Base-by-base conservation (phyloP, 2,329 filamentous ascomycete species). In the Aureobasidium leucospermi region DNA sequence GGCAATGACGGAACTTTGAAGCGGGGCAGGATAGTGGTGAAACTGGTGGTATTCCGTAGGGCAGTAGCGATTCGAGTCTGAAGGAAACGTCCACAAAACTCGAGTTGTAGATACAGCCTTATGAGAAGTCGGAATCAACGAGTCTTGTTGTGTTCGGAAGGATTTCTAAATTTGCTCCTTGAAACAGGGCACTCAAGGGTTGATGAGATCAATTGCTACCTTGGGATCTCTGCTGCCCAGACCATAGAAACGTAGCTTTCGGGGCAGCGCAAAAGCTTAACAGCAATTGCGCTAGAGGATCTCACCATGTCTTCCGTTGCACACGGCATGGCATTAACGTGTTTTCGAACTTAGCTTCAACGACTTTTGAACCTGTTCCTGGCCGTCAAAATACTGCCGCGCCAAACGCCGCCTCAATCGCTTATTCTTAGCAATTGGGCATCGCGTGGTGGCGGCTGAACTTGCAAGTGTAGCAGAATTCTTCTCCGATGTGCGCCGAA, bases 111-210 rank as follows among this genome's bases (percentile, higher is more conserved):
- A 11, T 7, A 46, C 16, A 46, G 41, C 31, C 41, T 43, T 29
- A 45, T 45, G 42, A 45, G 7, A 19, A n/a, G n/a, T 7, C 2
- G 29, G 13, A 6, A 16, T 23, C 3, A 45, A n/a, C 13, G 10
- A n/a, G 10, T 4, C 36, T 11, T 53, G 36, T 9, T 34, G 48
- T n/a, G 38, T 34, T 42, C n/a, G 23, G 41, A 38, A 38, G 52
- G 32, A 46, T 56, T 45, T 13, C 23, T n/a, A 16, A 56, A 56
- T 56, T 46, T 56, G 52, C 52, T 56, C 41, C 52, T 56, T 56
- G 52, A 56, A 56, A 56, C 52, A 56, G 31, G 41, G 31, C 10
- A 38, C 16, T n/a, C 16, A 56, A 10, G 41, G 52, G 31, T 29
- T 15, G 52, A 56, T 46, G 10, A 32, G 52, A 36, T 16, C 52